phyloP scores from a whole-genome alignment of 108 stramenopile species.

The Cyclotella cryptica region DNA sequence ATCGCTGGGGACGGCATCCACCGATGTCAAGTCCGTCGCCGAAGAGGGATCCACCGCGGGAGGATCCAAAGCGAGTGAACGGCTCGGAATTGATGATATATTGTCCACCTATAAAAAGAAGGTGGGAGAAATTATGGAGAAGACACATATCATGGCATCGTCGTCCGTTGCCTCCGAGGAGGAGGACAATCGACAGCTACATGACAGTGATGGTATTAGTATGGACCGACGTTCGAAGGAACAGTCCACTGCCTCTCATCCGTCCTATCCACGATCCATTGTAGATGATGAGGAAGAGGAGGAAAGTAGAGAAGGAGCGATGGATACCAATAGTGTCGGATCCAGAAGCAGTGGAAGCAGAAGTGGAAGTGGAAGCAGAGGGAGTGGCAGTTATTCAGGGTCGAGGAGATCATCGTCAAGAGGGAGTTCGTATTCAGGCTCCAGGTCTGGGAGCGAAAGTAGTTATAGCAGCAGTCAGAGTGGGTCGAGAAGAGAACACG shows the following conservation, averaged over 20 bases:
- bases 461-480: neutral
- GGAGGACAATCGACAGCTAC: neutral
- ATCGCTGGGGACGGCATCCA: neutral
- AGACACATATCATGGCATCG: neutral
- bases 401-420: neutral
- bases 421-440: neutral
- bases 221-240: conserved; percentile 10
- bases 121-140: conserved; percentile 48
- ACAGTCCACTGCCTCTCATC: neutral
- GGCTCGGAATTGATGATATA: conserved; percentile 39
- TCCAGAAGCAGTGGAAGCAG: conserved; percentile 6
- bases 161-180: neutral
- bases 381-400: neutral
- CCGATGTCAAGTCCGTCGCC: neutral
- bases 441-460: neutral
- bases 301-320: conserved; percentile 12
- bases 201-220: neutral
- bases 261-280: conserved; percentile 25
- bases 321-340: conserved; percentile 10
- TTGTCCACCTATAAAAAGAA: conserved; percentile 49
- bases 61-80: conserved; percentile 4
- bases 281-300: conserved; percentile 14
- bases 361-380: too few species aligned
- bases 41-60: neutral
- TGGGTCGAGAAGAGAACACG: neutral